phyloP scores from a whole-genome alignment of 176 grass and related monocot genomes.

The Phyllostachys edulis region DNA sequence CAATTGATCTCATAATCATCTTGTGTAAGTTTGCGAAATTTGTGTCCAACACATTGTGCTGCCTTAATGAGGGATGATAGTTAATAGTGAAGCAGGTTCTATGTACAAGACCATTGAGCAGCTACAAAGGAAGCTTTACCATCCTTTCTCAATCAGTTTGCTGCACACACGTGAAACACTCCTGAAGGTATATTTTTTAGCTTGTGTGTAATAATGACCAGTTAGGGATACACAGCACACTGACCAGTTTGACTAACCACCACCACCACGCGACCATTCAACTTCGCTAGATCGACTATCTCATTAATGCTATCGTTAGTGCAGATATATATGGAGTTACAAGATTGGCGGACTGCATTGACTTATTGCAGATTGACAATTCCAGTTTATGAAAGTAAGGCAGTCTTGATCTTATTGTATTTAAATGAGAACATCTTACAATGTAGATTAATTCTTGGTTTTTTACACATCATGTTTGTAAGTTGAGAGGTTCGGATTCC shows the following conservation, averaged over 20 bases:
- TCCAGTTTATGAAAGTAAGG: slow-evolving; percentile 82
- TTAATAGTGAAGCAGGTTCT: slow-evolving; percentile 62
- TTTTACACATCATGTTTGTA: background rate
- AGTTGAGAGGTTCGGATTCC: slow-evolving; percentile 1
- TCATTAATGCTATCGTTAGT: slow-evolving; percentile 23
- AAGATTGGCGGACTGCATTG: slow-evolving; percentile 74
- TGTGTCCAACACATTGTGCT: slow-evolving; percentile 13
- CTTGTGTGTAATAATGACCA: background rate
- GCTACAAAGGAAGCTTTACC: slow-evolving; percentile 55
- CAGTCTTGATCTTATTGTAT: slow-evolving; percentile 19
- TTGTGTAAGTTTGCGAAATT: background rate
- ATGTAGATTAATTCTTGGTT: background rate
- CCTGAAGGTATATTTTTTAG: slow-evolving; percentile 65
- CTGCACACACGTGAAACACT: slow-evolving; percentile 80
- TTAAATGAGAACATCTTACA: slow-evolving; percentile 22
- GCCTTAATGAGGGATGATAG: slow-evolving; percentile 50
- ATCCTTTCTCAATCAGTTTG: slow-evolving; percentile 68
- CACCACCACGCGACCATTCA: background rate
- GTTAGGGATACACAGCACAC: background rate
- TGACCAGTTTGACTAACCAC: background rate
- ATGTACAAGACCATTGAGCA: slow-evolving; percentile 67
- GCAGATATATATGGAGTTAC: slow-evolving; percentile 81
- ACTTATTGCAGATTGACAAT: slow-evolving; percentile 83
- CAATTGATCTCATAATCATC: background rate
- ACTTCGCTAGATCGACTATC: background rate